These are phyloP conservation scores for Galeopsis tetrahit DNA, from an alignment of 257 asterid species.

Conservation along the genomic window DNA sequence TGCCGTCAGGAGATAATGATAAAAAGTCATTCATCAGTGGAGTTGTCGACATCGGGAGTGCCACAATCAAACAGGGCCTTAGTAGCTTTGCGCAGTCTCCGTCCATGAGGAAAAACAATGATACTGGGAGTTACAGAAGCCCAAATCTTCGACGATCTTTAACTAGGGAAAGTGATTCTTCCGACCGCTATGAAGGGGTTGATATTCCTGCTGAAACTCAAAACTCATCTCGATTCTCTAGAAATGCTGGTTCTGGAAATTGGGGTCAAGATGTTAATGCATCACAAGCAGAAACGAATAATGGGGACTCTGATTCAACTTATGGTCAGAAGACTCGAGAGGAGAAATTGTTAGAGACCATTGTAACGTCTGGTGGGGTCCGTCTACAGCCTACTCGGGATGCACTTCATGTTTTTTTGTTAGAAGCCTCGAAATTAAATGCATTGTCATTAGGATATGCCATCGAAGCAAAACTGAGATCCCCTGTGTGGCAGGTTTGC, in stretches of 20 bases:
- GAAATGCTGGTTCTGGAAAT: constrained; percentile 65
- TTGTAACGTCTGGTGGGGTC: constrained; percentile 93
- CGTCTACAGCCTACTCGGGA: constrained; percentile 97
- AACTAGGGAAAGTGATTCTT: constrained; percentile 62
- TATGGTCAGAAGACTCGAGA: constrained; percentile 74
- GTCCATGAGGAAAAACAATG: constrained; percentile 68
- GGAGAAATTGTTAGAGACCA: constrained; percentile 81
- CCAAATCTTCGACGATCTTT: constrained; percentile 90
- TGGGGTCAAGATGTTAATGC: constrained; percentile 71
- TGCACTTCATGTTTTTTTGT: constrained; percentile 76
- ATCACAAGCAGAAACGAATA: constrained; percentile 57
- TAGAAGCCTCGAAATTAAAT: constrained; percentile 81
- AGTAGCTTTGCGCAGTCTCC: constrained; percentile 79
- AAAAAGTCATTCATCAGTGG: constrained; percentile 86
- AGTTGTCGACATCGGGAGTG: constrained; percentile 93
- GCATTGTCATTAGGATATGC: constrained; percentile 69
- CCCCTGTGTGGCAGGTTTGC: constrained; percentile 94
- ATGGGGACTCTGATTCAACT: constrained; percentile 47
- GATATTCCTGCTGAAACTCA: constrained; percentile 52
- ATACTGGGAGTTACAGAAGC: constrained; percentile 76
- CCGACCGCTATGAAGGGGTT: constrained; percentile 65
- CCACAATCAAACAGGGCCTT: constrained; percentile 88
- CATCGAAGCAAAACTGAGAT: constrained; percentile 77
- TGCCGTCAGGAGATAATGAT: constrained; percentile 62
- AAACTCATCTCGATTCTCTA: constrained; percentile 55